Base-by-base conservation (phyloP, 2,329 filamentous ascomycete species). In the Daldinia sp. region DNA sequence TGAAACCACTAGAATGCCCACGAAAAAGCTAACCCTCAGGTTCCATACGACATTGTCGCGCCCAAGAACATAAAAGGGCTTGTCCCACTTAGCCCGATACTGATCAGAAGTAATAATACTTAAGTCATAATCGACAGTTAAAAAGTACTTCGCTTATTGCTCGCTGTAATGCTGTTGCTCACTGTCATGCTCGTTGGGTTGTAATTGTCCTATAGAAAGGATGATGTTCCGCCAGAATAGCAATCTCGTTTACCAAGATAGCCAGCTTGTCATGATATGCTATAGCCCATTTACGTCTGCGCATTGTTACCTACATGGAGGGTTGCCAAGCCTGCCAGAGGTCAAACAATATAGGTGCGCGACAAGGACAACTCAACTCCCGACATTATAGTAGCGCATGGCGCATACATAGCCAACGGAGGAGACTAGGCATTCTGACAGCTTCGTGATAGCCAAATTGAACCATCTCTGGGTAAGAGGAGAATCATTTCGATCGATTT, bases 331-430 rank as follows among this genome's bases (percentile, higher is more conserved):
- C 82, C 75, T 77, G 77, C 77, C 69, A 69, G 72, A 75, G 74
- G 76, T 76, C 75, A 73, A 71, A 70, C 70, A 72, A 76, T 77
- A 73, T 75, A 77, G 75, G 71, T 75, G 80, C 81, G 79, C 78
- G 82, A 83, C 82, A 75, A 75, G 77, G 80, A 84, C 80, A 74
- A 79, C 86, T 90, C 87, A 73, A 90, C 87, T 86, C 84, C 81
- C 74, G 70, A 73, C 71, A 69, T 70, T 71, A 70, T 69, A 77
- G 75, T 75, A 73, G 51, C 58, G 52, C 35, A 37, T 57, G 50
- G 43, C 43, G 64, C 55, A 63, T 58, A 54, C 58, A 51, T 57
- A 50, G 54, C 76, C 71, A 73, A 73, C 75, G 75, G 78, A 80
- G 79, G 79, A 82, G 77, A 75, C 73, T 70, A 66, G 68, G 68